phyloP scores from a whole-genome alignment of 2,329 filamentous ascomycete species.

The Periglandula ipomoeae region DNA sequence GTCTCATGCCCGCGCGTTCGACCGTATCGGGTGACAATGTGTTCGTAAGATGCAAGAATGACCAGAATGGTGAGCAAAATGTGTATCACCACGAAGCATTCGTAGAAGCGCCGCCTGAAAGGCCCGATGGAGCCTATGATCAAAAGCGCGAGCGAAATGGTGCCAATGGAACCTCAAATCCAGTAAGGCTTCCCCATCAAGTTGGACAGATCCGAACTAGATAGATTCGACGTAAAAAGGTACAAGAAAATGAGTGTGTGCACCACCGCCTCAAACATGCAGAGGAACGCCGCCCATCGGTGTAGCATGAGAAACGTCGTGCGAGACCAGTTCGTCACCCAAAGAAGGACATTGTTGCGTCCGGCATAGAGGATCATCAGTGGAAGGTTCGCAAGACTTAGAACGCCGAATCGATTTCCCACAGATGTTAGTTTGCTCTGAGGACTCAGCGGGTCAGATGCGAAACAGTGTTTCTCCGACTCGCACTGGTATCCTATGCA shows the following conservation, averaged over 20 bases:
- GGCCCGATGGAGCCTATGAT: slow-evolving; percentile 17
- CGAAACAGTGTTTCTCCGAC: neutral
- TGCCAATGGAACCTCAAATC: slow-evolving; percentile 25
- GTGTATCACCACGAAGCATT: slow-evolving; percentile 25
- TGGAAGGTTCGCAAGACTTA: slow-evolving; percentile 25
- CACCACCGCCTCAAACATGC: slow-evolving; percentile 69
- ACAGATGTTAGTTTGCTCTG: neutral
- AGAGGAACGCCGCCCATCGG: slow-evolving; percentile 47
- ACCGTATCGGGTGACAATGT: slow-evolving; percentile 24
- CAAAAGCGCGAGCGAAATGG: slow-evolving; percentile 18
- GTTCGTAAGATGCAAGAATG: slow-evolving; percentile 25
- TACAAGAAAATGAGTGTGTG: slow-evolving; percentile 25
- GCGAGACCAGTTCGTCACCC: slow-evolving; percentile 27
- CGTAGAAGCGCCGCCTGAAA: slow-evolving; percentile 21
- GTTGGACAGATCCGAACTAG: neutral
- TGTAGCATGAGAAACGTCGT: slow-evolving; percentile 27
- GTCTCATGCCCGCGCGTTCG: slow-evolving; percentile 30
- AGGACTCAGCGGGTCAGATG: neutral
- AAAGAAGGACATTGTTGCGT: slow-evolving; percentile 26
- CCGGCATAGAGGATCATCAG: slow-evolving; percentile 24
- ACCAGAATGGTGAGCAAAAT: slow-evolving; percentile 23
- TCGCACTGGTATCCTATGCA: neutral
- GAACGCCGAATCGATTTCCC: slow-evolving; percentile 25
- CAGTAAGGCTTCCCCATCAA: slow-evolving; percentile 19
- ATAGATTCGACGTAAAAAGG: slow-evolving; percentile 11